Evolutionary conservation across 108 stramenopile species (phyloP), one percentile per base, ranked within the genome.

Genomic region (Tribonema minus): DNA sequence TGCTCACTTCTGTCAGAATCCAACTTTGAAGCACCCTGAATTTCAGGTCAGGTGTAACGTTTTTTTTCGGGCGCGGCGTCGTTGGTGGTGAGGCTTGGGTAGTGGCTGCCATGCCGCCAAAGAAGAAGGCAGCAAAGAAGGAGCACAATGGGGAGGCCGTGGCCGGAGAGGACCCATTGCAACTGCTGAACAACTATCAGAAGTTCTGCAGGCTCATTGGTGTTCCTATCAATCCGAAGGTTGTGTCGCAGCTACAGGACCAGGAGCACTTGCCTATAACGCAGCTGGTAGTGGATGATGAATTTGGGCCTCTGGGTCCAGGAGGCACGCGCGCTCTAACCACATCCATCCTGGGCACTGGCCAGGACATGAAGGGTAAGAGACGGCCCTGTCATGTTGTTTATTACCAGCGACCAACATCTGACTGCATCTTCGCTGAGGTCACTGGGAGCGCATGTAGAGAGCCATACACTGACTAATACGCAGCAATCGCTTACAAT

Each of bases 241-340:
- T 85, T 25, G 81, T 82, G 9, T 37, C 59, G 23, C 70, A 70
- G 61, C 70, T 85, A 28, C 61, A 85, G 36, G 82, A 77, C 35
- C 77, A 82, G 30, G 80, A 81, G 20, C 62, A 83, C 30, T 62
- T 62, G 36, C 84, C 84, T 28, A 63, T 78, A 30, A n/a, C 76
- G 26, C 81, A 85, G 74, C 81, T 85, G 27, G 70, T 85, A 3
- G 76, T 82, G 7, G 84, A 85, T 78, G 84, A 85, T 76, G 84
- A 85, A 34, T 34, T 46, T 67, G 84, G 81, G 1, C 82, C 80
- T 31, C 78, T 85, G 3, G 84, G 84, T 37, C 84, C 84, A 1
- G 84, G 84, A 32, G 84, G 84, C 1, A 82, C 84, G 4, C 35
- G 84, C 29, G 84, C 84, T 33, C 65, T 85, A 2, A 82, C 67